Evolutionary conservation across 345 rosid species (phyloP), one percentile per base, ranked within the genome.

Genomic region (Dipteronia sinensis): DNA sequence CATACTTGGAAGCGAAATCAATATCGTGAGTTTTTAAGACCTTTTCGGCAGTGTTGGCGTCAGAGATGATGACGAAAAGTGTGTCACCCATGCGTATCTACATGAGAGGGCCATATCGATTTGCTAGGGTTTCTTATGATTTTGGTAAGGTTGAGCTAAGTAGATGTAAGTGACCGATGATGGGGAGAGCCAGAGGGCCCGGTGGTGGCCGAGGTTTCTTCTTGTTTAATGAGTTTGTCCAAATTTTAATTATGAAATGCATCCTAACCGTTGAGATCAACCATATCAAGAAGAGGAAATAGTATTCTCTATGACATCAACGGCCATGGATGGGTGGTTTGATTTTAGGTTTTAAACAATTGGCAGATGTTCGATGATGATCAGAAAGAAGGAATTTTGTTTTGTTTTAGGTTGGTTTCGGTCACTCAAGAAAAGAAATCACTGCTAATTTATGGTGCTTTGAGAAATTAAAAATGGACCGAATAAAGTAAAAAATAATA

Each of bases 151-250:
- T 47, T 49, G 82, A 59, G 63, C 80, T 74, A 23, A 87, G 77
- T 17, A 83, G 85, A 76, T 81, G 82, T 22, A 88, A 82, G 78
- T 85, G 89, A 66, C 89, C 88, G 58, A 86, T 68, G 76, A 88
- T 64, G 44, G 89, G 91, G 7, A 86, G 76, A 70, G 85, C 46
- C 9, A 56, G 77, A 23, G 89, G 89, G 66, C 85, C 81, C 3
- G 90, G 89, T 12, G 90, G 90, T 12, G 15, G 78, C 0, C 40
- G 82, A 49, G 15, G 11, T 34, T 34, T 34, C 38, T 34, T 6
- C 10, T 29, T 49, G 65, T 74, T 47, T 59, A 34, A 34, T 34
- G 20, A 7, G 64, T 69, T 7, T 68, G 9, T 68, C 73, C 69
- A 77, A 8, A 34, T 69, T 69, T 56, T 77, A 19, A 82, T 15